Evolutionary conservation across 2,329 filamentous ascomycete species (phyloP).

Genomic region (Penicillium sp.): DNA sequence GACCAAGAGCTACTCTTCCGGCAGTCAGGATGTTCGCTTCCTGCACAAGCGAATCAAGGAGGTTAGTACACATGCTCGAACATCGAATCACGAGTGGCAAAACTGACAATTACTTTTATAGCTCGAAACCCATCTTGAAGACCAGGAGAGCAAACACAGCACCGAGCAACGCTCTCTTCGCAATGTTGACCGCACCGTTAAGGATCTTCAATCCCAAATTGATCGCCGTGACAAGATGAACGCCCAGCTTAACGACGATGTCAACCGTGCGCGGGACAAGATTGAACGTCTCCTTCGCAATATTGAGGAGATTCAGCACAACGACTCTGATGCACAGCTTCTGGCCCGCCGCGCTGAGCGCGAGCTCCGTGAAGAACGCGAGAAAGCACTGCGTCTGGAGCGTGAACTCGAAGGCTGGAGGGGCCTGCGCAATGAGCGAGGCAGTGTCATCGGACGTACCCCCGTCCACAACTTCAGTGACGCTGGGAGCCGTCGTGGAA

Average conservation of each 20-base stretch:
- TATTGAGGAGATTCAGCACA: constrained; percentile 91
- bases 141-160: constrained; percentile 74
- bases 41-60: constrained; percentile 93
- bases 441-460: constrained; percentile 34
- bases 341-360: constrained; percentile 82
- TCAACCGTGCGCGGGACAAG: constrained; percentile 84
- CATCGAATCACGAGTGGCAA: no score
- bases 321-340: constrained; percentile 79
- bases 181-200: constrained; percentile 90
- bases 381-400: constrained; percentile 79
- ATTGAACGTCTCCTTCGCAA: constrained; percentile 83
- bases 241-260: constrained; percentile 76
- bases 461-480: constrained; percentile 40
- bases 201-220: constrained; percentile 88
- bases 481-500: constrained; percentile 41
- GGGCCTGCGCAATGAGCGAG: constrained; percentile 65
- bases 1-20: constrained; percentile 93
- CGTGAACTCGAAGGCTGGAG: constrained; percentile 85
- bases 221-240: constrained; percentile 91
- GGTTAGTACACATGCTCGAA: constrained; percentile 56
- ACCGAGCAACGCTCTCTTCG: constrained; percentile 84
- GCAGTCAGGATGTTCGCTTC: constrained; percentile 93
- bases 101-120: constrained; percentile 42
- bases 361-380: constrained; percentile 83
- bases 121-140: constrained; percentile 85